These are phyloP conservation scores for Apiospora marii DNA, from an alignment of 2,329 filamentous ascomycete genomes.

Conservation along the genomic window DNA sequence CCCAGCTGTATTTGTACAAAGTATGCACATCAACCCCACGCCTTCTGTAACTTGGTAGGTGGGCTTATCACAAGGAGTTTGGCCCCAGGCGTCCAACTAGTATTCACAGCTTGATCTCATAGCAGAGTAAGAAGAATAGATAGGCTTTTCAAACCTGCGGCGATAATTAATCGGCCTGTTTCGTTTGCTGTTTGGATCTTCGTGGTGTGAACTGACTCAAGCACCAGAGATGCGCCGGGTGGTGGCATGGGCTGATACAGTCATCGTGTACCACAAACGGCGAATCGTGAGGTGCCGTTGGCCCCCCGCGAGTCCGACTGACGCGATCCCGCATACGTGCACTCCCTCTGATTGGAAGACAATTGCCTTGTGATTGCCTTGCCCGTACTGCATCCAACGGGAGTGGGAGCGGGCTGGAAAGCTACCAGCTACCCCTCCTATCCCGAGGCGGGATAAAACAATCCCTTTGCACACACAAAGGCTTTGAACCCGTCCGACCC, in stretches of 20 bases:
- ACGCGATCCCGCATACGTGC: background rate
- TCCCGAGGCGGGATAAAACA: background rate
- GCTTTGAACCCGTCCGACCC: background rate
- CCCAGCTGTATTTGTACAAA: too few species aligned
- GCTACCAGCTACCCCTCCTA: constrained; percentile 5
- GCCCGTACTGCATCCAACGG: background rate
- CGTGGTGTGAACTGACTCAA: background rate
- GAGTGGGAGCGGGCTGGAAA: background rate
- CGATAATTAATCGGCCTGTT: background rate
- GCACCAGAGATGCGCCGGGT: background rate
- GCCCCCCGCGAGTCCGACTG: background rate
- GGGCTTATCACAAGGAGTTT: too few species aligned
- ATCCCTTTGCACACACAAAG: constrained; percentile 8
- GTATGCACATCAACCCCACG: too few species aligned
- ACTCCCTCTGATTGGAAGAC: constrained; percentile 12
- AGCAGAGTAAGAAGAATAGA: background rate
- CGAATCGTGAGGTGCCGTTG: background rate
- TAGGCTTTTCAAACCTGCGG: background rate
- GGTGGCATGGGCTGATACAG: constrained; percentile 2
- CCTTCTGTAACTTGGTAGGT: too few species aligned
- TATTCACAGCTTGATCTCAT: background rate
- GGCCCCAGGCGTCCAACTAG: background rate
- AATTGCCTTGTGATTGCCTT: constrained; percentile 15
- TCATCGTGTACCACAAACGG: background rate
- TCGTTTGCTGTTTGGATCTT: constrained; percentile 7